Evolutionary conservation across 2,329 filamentous ascomycete species (phyloP).

Genomic region (Graphilbum fragrans): DNA sequence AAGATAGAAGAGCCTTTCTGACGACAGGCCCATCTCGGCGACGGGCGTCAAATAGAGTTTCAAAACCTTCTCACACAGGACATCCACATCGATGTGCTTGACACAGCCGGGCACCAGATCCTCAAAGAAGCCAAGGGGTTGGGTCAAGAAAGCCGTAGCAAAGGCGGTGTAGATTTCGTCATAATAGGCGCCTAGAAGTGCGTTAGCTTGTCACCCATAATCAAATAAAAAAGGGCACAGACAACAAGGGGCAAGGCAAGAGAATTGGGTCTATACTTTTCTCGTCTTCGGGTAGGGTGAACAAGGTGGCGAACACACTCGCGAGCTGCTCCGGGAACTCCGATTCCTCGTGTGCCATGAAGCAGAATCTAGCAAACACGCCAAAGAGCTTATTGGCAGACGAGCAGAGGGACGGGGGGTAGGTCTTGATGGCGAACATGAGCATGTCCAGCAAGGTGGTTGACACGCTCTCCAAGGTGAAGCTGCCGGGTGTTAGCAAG

Average conservation of each 20-base stretch:
- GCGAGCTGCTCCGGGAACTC: background rate
- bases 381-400: background rate
- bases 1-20: constrained; percentile 45
- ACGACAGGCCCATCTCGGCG: constrained; percentile 13
- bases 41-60: constrained; percentile 18
- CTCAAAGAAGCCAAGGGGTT: constrained; percentile 27
- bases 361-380: background rate
- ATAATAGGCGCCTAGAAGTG: background rate
- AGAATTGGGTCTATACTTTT: background rate
- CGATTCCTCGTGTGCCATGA: background rate
- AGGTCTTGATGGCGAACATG: background rate
- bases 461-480: background rate
- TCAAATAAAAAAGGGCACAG: background rate
- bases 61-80: constrained; percentile 29
- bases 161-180: constrained; percentile 21
- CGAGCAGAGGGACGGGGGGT: background rate
- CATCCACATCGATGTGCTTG: constrained; percentile 22
- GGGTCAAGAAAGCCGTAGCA: constrained; percentile 25
- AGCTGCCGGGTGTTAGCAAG: background rate
- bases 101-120: constrained; percentile 23
- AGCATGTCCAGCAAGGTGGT: background rate
- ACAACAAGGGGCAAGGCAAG: background rate
- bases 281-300: too few species aligned
- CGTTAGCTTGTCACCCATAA: background rate
- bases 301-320: too few species aligned